Percentiles rank a stretch among this genome's conserved stretches.
Conservation (phyloP, 352 stramenopile genomes). For the Globisporangium iwayamae region DNA sequence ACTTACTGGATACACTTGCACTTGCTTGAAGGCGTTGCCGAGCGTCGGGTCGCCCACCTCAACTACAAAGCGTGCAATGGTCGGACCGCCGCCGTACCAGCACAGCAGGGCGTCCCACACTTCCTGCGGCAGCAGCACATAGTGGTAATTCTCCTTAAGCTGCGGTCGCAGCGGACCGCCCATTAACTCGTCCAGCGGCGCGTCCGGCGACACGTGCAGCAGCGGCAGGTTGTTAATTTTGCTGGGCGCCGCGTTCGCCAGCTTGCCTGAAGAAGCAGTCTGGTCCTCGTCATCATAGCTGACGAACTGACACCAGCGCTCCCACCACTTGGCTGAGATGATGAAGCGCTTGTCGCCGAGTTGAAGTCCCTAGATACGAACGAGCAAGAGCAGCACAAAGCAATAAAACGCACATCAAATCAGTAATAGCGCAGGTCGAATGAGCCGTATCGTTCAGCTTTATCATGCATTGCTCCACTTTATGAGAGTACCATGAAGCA, state of each 20-base stretch:
- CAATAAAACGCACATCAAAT: not conserved
- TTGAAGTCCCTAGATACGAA: constrained; percentile 41
- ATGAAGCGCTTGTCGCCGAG: constrained; percentile 78
- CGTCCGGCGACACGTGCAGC: constrained; percentile 43
- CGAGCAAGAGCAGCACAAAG: not conserved
- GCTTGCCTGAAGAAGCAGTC: not conserved
- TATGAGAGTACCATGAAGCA: not conserved
- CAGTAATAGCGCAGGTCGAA: not conserved
- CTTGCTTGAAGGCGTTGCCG: constrained; percentile 58
- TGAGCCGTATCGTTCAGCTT: no score
- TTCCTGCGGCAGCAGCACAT: constrained; percentile 63
- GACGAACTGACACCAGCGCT: constrained; percentile 74
- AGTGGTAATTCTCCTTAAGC: constrained; percentile 77
- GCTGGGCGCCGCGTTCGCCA: constrained; percentile 29
- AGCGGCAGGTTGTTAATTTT: constrained; percentile 65
- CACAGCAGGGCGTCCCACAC: constrained; percentile 70
- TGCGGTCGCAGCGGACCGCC: constrained; percentile 52
- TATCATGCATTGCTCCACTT: not conserved
- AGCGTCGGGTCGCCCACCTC: constrained; percentile 52
- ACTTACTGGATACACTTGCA: constrained; percentile 75
- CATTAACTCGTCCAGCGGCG: constrained; percentile 62
- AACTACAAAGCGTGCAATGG: constrained; percentile 72
- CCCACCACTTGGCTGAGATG: constrained; percentile 79
- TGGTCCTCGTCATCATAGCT: constrained; percentile 41
- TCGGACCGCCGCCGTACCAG: constrained; percentile 69